Evolutionary conservation across 2,329 filamentous ascomycete species (phyloP).

Genomic region (Gnomoniopsis sp.): DNA sequence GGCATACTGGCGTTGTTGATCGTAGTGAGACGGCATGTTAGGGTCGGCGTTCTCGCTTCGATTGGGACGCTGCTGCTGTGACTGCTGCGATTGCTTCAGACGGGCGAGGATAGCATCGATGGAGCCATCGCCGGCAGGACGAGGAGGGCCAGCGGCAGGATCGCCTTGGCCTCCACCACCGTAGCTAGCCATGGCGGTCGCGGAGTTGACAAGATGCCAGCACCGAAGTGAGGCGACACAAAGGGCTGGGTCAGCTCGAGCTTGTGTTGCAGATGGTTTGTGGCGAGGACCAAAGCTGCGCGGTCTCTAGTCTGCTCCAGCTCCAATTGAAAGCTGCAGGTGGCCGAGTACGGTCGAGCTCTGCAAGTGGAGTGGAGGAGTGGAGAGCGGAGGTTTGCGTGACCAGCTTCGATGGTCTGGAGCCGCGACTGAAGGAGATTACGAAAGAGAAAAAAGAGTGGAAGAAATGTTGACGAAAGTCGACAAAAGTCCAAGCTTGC

Average conservation of each 20-base stretch:
- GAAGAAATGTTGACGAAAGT: slow-evolving; percentile 16
- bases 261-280: not conserved
- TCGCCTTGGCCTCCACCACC: slow-evolving; percentile 22
- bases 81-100: slow-evolving; percentile 33
- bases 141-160: not conserved
- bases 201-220: slow-evolving; percentile 16
- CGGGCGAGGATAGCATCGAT: slow-evolving; percentile 41
- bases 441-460: slow-evolving; percentile 18
- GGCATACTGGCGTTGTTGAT: slow-evolving; percentile 12
- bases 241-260: not conserved
- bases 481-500: no score
- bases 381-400: not conserved
- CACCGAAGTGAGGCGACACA: slow-evolving; percentile 16
- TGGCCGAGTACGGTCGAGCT: not conserved
- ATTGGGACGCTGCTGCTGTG: slow-evolving; percentile 27
- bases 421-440: slow-evolving; percentile 15
- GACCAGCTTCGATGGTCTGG: slow-evolving; percentile 5
- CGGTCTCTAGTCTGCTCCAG: not conserved
- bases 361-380: not conserved
- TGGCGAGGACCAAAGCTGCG: not conserved
- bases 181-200: slow-evolving; percentile 32
- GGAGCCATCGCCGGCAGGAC: slow-evolving; percentile 22
- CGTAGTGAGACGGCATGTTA: slow-evolving; percentile 22
- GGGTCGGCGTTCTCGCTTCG: slow-evolving; percentile 9
- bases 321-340: not conserved